Evolutionary conservation across 1,284 basidiomycete species (phyloP).

Genomic region (Anthracocystis setariae): DNA sequence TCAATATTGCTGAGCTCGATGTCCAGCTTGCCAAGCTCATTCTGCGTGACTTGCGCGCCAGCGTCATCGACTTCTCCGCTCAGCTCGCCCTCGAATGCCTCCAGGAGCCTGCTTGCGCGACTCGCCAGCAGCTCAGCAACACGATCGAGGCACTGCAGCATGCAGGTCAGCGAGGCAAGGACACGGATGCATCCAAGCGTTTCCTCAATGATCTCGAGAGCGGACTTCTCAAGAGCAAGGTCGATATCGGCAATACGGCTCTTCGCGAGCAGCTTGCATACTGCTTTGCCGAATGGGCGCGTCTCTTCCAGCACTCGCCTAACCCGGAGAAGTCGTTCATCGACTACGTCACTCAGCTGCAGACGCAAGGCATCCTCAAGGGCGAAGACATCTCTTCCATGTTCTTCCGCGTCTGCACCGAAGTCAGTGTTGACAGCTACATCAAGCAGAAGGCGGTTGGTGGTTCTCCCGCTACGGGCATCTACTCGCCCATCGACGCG

Average conservation of each 20-base stretch:
- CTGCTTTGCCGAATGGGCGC: slow-evolving; percentile 85
- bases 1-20: slow-evolving; percentile 84
- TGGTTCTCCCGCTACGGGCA: slow-evolving; percentile 76
- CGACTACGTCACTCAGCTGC: slow-evolving; percentile 94
- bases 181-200: slow-evolving; percentile 78
- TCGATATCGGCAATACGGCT: slow-evolving; percentile 57
- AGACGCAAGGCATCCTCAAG: slow-evolving; percentile 94
- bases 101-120: slow-evolving; percentile 77
- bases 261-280: slow-evolving; percentile 72
- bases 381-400: slow-evolving; percentile 95
- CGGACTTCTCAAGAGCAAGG: slow-evolving; percentile 67
- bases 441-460: slow-evolving; percentile 83
- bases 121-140: slow-evolving; percentile 81
- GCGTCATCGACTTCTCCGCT: slow-evolving; percentile 83
- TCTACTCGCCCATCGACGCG: slow-evolving; percentile 92
- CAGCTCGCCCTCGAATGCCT: slow-evolving; percentile 87
- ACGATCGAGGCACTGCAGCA: slow-evolving; percentile 81
- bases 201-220: slow-evolving; percentile 74
- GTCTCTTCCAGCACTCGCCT: slow-evolving; percentile 88
- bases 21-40: slow-evolving; percentile 90
- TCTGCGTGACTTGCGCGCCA: slow-evolving; percentile 77
- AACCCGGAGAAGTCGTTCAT: slow-evolving; percentile 94
- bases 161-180: slow-evolving; percentile 76
- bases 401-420: slow-evolving; percentile 97
- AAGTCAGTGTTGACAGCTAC: slow-evolving; percentile 92